Percentiles rank a stretch among this genome's conserved stretches.
phyloP scores from a whole-genome alignment of 352 stramenopile genomes.

The Phytopythium aichiense region DNA sequence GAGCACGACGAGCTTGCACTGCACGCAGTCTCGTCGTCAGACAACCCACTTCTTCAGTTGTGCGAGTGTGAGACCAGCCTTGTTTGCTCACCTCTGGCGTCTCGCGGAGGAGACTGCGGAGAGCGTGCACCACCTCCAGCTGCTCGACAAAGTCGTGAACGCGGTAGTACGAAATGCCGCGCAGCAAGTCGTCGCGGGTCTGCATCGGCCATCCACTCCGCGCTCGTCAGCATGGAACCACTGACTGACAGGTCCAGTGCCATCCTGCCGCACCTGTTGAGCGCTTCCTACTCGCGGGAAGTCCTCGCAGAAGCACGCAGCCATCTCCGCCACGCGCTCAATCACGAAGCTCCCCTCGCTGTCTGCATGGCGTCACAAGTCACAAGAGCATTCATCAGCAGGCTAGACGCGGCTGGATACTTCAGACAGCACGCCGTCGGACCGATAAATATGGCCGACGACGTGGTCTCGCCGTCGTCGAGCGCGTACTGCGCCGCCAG shows the following conservation, averaged over 20 bases:
- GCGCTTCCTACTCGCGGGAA: constrained; percentile 24
- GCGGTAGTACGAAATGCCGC: constrained; percentile 69
- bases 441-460: constrained; percentile 65
- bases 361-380: constrained; percentile 31
- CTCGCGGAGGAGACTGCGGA: constrained; percentile 51
- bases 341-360: constrained; percentile 92
- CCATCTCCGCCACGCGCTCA: constrained; percentile 85
- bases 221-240: neutral
- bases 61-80: neutral
- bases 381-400: neutral
- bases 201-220: constrained; percentile 12
- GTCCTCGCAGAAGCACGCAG: constrained; percentile 72
- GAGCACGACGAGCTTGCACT: constrained; percentile 89
- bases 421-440: neutral
- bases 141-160: constrained; percentile 89
- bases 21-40: neutral
- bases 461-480: constrained; percentile 11
- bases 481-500: constrained; percentile 49
- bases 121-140: constrained; percentile 77
- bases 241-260: no score
- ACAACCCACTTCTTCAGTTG: neutral
- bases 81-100: constrained; percentile 23
- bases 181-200: constrained; percentile 77
- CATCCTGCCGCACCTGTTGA: neutral
- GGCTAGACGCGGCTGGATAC: neutral